phyloP scores from a whole-genome alignment of 163 green algal genomes.

The Scenedesmus sp. region DNA sequence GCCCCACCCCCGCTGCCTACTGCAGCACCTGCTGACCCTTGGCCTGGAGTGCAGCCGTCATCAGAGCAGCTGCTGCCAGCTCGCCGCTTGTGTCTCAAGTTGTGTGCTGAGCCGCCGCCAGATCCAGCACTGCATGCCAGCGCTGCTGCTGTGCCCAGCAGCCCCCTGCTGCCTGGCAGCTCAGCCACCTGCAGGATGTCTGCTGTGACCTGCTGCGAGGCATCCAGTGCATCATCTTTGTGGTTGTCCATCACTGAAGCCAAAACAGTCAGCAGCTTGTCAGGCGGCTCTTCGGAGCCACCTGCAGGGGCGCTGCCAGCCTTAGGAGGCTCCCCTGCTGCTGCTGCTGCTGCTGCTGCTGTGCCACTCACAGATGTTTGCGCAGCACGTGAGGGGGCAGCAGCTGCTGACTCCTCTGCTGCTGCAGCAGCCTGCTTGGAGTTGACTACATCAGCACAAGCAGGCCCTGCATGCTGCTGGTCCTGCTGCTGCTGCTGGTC shows the following conservation, averaged over 20 bases:
- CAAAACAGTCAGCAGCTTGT: neutral
- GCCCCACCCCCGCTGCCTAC: neutral
- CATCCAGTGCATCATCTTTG: neutral
- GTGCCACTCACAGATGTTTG: neutral
- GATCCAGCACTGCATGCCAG: neutral
- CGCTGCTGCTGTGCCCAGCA: neutral
- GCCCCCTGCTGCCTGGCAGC: neutral
- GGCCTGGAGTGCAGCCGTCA: neutral
- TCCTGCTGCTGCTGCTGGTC: conserved; percentile 16
- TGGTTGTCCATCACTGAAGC: neutral
- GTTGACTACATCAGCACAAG: neutral
- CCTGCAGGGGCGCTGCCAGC: neutral
- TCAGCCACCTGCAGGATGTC: conserved; percentile 2
- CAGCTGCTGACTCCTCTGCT: neutral
- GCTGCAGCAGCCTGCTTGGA: neutral
- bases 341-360: conserved; percentile 31
- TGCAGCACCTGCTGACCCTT: neutral
- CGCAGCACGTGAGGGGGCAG: neutral
- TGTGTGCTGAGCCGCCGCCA: neutral
- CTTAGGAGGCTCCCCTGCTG: conserved; percentile 1
- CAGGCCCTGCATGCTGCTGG: neutral
- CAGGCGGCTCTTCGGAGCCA: neutral
- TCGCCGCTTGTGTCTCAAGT: neutral
- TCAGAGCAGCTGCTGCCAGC: neutral
- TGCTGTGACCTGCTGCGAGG: neutral